phyloP scores from a whole-genome alignment of 2,329 filamentous ascomycete species.

The Gnomoniopsis smithogilvyi region DNA sequence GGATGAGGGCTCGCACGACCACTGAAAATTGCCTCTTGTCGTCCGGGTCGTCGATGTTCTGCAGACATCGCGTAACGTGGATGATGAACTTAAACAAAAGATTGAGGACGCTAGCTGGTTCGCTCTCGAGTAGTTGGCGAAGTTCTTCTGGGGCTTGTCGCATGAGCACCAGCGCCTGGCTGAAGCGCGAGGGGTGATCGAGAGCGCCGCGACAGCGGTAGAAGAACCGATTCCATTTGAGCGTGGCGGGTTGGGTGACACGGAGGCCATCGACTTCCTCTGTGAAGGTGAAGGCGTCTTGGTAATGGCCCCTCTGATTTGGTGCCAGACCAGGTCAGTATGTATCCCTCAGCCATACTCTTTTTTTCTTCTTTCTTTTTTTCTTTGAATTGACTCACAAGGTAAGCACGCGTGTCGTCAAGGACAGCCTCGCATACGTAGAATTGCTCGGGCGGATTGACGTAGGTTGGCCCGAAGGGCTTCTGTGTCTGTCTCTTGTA shows the following conservation, averaged over 20 bases:
- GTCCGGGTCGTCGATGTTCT: neutral
- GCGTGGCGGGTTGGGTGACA: neutral
- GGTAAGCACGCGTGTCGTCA: conserved; percentile 5
- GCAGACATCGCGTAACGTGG: neutral
- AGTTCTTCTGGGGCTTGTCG: conserved; percentile 10
- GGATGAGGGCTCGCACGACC: conserved; percentile 4
- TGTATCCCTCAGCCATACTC: neutral
- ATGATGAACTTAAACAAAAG: conserved; percentile 9
- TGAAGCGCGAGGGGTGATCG: neutral
- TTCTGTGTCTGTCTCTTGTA: neutral
- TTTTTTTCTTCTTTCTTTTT: no score
- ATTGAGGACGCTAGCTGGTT: conserved; percentile 5
- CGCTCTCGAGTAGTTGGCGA: neutral
- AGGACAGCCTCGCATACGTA: conserved; percentile 11
- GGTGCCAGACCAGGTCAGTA: neutral
- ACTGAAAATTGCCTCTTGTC: conserved; percentile 2
- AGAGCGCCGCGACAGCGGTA: conserved; percentile 1
- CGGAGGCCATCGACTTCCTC: neutral
- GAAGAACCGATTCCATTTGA: neutral
- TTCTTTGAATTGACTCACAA: neutral
- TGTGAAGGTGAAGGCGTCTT: neutral
- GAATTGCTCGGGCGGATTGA: conserved; percentile 7
- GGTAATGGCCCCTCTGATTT: neutral
- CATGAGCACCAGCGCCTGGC: conserved; percentile 6
- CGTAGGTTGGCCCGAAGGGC: neutral